Conservation (phyloP, 768 basidiomycete genomes). For the Tubosaeta sp. region DNA sequence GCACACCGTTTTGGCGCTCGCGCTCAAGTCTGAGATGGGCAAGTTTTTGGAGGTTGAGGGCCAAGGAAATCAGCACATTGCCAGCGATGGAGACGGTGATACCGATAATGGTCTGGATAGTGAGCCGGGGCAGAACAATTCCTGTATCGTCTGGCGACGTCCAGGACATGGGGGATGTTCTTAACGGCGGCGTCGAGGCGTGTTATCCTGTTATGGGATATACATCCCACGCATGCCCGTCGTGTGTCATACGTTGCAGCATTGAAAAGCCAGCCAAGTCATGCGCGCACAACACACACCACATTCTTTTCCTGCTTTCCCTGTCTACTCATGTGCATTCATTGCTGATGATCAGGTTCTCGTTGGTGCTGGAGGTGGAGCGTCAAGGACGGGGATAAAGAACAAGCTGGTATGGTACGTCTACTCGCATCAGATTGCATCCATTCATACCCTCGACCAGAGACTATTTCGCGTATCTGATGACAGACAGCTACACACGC, state of each 20-base stretch:
- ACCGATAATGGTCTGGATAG: slow-evolving; percentile 60
- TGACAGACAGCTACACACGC: slow-evolving; percentile 48
- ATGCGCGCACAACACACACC: slow-evolving; percentile 81
- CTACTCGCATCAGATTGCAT: background rate
- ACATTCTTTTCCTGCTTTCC: slow-evolving; percentile 78
- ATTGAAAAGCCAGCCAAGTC: background rate
- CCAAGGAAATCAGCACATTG: slow-evolving; percentile 85
- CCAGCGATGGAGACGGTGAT: slow-evolving; percentile 81
- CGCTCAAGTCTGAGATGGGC: slow-evolving; percentile 71
- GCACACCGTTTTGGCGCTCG: slow-evolving; percentile 21
- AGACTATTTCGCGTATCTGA: slow-evolving; percentile 61
- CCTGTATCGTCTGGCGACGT: slow-evolving; percentile 11
- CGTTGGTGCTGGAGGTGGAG: slow-evolving; percentile 88
- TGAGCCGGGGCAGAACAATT: slow-evolving; percentile 52
- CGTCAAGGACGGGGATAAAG: slow-evolving; percentile 83
- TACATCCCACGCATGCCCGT: slow-evolving; percentile 16
- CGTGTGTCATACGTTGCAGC: background rate
- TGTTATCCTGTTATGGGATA: slow-evolving; percentile 9
- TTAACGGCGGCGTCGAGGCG: background rate
- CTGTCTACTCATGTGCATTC: slow-evolving; percentile 86
- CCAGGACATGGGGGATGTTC: slow-evolving; percentile 11
- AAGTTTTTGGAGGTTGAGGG: slow-evolving; percentile 89
- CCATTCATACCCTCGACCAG: slow-evolving; percentile 35
- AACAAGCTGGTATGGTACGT: slow-evolving; percentile 86
- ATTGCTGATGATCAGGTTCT: slow-evolving; percentile 65